Percentiles rank a stretch among this genome's conserved stretches.
These are phyloP conservation scores for Pyrenophora teres DNA, from an alignment of 2,329 filamentous ascomycete species.

Conservation along the genomic window DNA sequence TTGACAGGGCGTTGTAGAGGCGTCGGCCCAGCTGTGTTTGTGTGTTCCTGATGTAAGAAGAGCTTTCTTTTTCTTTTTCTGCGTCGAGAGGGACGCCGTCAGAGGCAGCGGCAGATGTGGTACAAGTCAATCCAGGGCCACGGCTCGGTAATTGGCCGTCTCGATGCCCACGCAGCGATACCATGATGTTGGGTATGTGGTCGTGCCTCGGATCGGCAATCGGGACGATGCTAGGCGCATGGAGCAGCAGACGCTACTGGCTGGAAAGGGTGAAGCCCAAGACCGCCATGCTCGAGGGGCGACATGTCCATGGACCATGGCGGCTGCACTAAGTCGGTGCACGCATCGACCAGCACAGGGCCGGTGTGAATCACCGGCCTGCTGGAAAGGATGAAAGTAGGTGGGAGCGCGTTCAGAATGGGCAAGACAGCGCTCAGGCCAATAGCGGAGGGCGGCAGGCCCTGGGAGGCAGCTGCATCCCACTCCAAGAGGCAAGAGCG, in stretches of 20 bases:
- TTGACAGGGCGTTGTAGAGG: conserved; percentile 19
- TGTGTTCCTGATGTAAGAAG: conserved; percentile 17
- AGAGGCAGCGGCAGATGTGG: conserved; percentile 22
- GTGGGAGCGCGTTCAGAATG: conserved; percentile 30
- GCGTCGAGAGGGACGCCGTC: conserved; percentile 30
- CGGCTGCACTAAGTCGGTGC: conserved; percentile 14
- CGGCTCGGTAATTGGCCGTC: conserved; percentile 28
- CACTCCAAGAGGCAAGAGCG: conserved; percentile 39
- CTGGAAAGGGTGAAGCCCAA: conserved; percentile 10
- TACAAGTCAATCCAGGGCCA: conserved; percentile 25
- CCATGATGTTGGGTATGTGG: conserved; percentile 29
- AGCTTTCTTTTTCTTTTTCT: conserved; percentile 22
- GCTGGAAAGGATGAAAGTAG: conserved; percentile 32
- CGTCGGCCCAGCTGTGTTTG: conserved; percentile 7
- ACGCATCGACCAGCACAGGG: conserved; percentile 22
- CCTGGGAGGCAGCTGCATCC: conserved; percentile 38
- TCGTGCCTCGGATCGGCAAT: conserved; percentile 37
- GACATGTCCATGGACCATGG: conserved; percentile 15
- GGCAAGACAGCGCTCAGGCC: conserved; percentile 38
- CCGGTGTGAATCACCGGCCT: conserved; percentile 32
- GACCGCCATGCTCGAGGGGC: not conserved
- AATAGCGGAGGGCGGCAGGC: conserved; percentile 42
- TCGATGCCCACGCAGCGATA: conserved; percentile 17
- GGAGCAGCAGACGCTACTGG: conserved; percentile 24
- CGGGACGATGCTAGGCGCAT: conserved; percentile 29